phyloP scores from a whole-genome alignment of 768 basidiomycete species.

The Suillus spraguei region DNA sequence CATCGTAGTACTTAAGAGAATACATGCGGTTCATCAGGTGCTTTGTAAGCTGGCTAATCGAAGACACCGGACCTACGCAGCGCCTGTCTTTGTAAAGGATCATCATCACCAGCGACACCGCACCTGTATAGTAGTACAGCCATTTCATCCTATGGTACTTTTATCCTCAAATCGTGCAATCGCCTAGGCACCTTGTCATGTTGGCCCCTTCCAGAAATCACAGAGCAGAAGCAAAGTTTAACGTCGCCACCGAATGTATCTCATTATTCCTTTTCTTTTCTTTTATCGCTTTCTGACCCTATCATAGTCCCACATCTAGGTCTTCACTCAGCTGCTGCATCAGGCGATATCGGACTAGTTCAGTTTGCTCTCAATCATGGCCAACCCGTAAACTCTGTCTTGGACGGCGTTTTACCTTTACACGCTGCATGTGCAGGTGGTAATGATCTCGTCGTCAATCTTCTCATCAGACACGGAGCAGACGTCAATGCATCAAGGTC shows the following conservation, averaged over 20 bases:
- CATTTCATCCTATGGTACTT: conserved; percentile 4
- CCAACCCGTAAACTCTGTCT: conserved; percentile 94
- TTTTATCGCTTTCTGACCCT: not conserved
- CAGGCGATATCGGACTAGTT: conserved; percentile 91
- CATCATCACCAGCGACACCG: conserved; percentile 7
- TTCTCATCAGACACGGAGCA: conserved; percentile 92
- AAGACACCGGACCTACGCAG: not conserved
- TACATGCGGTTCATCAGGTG: no score
- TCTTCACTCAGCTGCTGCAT: conserved; percentile 74
- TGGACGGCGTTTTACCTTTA: conserved; percentile 95
- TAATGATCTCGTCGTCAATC: conserved; percentile 81
- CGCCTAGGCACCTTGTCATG: conserved; percentile 26
- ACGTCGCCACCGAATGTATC: conserved; percentile 56
- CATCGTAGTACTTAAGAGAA: no score
- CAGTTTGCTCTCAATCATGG: conserved; percentile 92
- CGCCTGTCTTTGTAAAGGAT: not conserved
- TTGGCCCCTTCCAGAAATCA: conserved; percentile 38
- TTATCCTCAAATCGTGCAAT: not conserved
- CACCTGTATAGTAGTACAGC: conserved; percentile 4
- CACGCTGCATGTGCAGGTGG: conserved; percentile 95
- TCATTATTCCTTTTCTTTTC: not conserved
- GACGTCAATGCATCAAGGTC: conserved; percentile 96
- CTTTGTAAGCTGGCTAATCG: conserved; percentile 5
- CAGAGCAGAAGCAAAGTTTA: conserved; percentile 50
- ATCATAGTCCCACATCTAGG: conserved; percentile 71